A percentile compares a stretch with the other conserved stretches of the same genome.
Evolutionary conservation across 768 basidiomycete species (phyloP).

Genomic region (Suillus sp.): DNA sequence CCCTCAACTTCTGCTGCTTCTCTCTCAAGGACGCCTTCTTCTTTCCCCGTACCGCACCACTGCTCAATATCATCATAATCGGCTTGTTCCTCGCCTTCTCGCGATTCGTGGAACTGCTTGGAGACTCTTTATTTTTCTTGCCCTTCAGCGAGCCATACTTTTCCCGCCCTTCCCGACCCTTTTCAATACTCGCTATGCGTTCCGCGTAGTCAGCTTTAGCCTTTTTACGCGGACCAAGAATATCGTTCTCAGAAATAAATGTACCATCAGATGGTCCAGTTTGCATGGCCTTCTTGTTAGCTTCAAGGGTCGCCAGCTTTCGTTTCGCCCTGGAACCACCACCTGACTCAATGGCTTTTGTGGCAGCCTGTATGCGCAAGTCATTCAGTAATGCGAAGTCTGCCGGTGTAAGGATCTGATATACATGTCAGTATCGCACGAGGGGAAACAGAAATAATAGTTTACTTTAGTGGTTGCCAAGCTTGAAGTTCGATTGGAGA

Average conservation of each 20-base stretch:
- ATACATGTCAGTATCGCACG: neutral
- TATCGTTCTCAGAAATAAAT: conserved; percentile 89
- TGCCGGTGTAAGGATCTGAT: conserved; percentile 92
- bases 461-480: conserved; percentile 80
- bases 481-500: conserved; percentile 52
- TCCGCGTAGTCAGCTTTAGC: conserved; percentile 92
- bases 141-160: conserved; percentile 90
- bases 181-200: conserved; percentile 87
- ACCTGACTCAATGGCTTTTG: conserved; percentile 65
- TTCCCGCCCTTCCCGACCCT: conserved; percentile 92
- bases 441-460: neutral
- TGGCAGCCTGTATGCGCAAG: conserved; percentile 78
- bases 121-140: conserved; percentile 82
- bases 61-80: conserved; percentile 89
- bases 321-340: conserved; percentile 82
- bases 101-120: conserved; percentile 87
- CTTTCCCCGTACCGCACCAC: conserved; percentile 75
- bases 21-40: conserved; percentile 81
- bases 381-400: conserved; percentile 93
- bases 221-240: conserved; percentile 93
- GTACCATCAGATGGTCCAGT: conserved; percentile 43
- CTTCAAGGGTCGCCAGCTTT: conserved; percentile 82
- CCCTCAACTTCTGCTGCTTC: conserved; percentile 77
- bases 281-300: conserved; percentile 58
- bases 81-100: conserved; percentile 95